These are phyloP conservation scores for Geotrichum histeridarum DNA, from an alignment of 1,139 yeast genomes.

Conservation along the genomic window DNA sequence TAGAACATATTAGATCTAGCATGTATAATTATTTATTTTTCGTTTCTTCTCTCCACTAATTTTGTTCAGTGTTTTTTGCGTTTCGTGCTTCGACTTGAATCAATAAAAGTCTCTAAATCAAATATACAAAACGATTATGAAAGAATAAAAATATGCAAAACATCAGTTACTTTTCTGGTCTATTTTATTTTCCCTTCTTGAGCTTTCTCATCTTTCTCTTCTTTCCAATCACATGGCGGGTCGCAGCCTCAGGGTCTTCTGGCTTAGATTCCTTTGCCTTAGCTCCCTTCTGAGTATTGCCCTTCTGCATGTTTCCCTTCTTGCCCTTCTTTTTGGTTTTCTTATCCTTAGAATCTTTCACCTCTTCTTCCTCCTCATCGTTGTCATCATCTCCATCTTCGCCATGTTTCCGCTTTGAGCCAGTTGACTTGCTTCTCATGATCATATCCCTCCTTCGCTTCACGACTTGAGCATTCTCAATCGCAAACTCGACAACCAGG, in stretches of 20 bases:
- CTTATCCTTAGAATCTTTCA: slow-evolving; percentile 21
- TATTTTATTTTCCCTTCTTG: slow-evolving; percentile 23
- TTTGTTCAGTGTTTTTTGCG: not conserved
- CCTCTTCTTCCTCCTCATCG: slow-evolving; percentile 21
- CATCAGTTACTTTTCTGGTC: slow-evolving; percentile 5
- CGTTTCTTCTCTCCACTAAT: not conserved
- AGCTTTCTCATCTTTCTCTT: slow-evolving; percentile 29
- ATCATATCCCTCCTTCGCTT: slow-evolving; percentile 71
- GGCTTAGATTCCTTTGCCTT: slow-evolving; percentile 39
- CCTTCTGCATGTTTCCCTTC: slow-evolving; percentile 33
- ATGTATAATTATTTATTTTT: not conserved
- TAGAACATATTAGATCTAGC: not conserved
- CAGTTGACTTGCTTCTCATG: slow-evolving; percentile 23
- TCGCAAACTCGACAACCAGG: slow-evolving; percentile 89
- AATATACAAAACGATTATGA: not conserved
- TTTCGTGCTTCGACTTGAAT: no score
- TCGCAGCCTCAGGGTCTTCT: slow-evolving; percentile 17
- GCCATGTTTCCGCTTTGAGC: slow-evolving; percentile 34
- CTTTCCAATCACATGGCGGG: slow-evolving; percentile 29
- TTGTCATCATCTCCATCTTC: slow-evolving; percentile 41
- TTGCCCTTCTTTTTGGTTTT: slow-evolving; percentile 24
- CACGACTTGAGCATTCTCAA: slow-evolving; percentile 89
- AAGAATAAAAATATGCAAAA: not conserved
- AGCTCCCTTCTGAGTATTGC: slow-evolving; percentile 28
- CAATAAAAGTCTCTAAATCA: not conserved